phyloP scores from a whole-genome alignment of 441 rosid species.

The Syzygium syzygioides region DNA sequence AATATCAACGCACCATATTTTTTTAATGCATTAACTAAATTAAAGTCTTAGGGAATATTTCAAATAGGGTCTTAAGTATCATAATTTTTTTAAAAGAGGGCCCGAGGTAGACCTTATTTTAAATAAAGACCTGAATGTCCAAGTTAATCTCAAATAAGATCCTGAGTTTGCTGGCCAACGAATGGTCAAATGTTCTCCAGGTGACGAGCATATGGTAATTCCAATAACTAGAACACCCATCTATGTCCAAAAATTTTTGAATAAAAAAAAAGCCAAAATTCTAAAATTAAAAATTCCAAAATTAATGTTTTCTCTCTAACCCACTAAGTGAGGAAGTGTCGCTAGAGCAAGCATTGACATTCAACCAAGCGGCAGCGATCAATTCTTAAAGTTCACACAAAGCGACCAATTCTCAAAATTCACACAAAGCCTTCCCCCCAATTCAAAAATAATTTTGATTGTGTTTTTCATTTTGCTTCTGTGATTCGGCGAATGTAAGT shows the following conservation, averaged over 20 bases:
- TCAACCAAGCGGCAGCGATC: too few relatives aligned
- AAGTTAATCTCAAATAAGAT: too few relatives aligned
- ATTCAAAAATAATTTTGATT: too few relatives aligned
- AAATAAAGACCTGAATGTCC: background rate
- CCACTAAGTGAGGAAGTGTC: background rate
- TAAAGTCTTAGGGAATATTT: background rate
- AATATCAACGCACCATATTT: background rate
- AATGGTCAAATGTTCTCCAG: background rate
- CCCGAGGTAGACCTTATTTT: background rate
- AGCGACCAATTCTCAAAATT: accelerated
- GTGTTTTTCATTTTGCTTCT: background rate
- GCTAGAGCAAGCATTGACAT: accelerated
- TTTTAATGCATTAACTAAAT: background rate
- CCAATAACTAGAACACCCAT: accelerated
- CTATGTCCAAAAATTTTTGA: too few relatives aligned
- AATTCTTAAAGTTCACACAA: accelerated
- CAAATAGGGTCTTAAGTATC: background rate
- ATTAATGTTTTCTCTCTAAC: background rate
- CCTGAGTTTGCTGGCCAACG: accelerated
- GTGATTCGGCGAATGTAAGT: accelerated
- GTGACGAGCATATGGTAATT: too few relatives aligned
- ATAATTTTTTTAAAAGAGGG: background rate
- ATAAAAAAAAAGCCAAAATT: too few relatives aligned
- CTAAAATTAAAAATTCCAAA: too few relatives aligned
- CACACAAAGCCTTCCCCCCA: accelerated